Evolutionary conservation across 768 basidiomycete genomes (phyloP).

Genomic region (Erythrobasidium yunnanense): DNA sequence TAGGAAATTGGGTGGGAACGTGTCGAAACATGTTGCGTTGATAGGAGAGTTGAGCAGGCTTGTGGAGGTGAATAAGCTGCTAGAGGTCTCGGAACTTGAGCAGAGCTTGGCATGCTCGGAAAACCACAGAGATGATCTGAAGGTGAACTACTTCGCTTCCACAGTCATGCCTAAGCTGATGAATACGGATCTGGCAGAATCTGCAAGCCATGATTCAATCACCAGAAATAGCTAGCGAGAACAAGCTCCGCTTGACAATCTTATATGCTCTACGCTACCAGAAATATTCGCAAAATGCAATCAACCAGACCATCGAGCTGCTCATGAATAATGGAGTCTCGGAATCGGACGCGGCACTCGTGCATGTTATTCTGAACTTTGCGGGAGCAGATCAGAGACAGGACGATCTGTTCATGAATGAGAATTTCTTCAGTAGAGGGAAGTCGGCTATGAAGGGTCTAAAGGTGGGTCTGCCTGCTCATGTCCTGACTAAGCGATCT

Average conservation of each 20-base stretch:
- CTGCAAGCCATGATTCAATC: conserved; percentile 71
- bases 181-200: conserved; percentile 47
- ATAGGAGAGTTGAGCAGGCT: conserved; percentile 90
- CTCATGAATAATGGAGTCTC: conserved; percentile 43
- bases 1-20: conserved; percentile 87
- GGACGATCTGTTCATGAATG: conserved; percentile 91
- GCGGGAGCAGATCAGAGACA: conserved; percentile 93
- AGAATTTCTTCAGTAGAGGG: conserved; percentile 85
- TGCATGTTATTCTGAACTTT: conserved; percentile 82
- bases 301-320: conserved; percentile 50
- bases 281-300: conserved; percentile 70
- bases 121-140: conserved; percentile 65
- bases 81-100: conserved; percentile 88
- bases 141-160: conserved; percentile 47
- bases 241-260: conserved; percentile 81
- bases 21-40: conserved; percentile 93
- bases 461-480: conserved; percentile 53
- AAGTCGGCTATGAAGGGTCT: conserved; percentile 89
- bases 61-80: conserved; percentile 69
- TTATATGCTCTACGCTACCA: conserved; percentile 90
- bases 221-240: conserved; percentile 56
- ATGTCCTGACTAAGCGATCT: background rate
- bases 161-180: background rate
- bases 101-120: conserved; percentile 89
- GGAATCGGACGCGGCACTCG: conserved; percentile 46